Evolutionary conservation across 1,284 basidiomycete genomes (phyloP).

Genomic region (Cystobasidium pallidum): DNA sequence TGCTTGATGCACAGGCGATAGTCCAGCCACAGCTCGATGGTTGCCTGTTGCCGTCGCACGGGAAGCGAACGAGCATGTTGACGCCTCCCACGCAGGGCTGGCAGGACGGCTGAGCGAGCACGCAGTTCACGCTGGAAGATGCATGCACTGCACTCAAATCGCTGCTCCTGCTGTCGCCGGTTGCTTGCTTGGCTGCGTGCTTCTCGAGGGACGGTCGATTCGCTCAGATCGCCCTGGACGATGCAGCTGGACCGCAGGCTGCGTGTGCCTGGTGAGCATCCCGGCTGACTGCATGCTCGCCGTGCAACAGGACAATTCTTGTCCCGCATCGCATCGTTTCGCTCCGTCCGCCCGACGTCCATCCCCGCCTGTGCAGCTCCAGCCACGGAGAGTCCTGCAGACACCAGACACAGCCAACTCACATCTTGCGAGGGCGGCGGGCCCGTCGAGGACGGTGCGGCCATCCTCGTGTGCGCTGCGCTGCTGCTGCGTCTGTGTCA

Average conservation of each 20-base stretch:
- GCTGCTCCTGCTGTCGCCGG: neutral
- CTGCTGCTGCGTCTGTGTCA: neutral
- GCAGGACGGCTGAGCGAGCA: neutral
- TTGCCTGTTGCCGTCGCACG: neutral
- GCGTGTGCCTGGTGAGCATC: neutral
- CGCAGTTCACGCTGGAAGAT: neutral
- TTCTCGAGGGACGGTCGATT: neutral
- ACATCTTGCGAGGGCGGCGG: constrained; percentile 41
- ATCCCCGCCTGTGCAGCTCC: neutral
- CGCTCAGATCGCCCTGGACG: neutral
- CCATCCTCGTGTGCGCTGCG: neutral
- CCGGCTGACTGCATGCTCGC: too few relatives aligned
- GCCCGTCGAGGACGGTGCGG: constrained; percentile 4
- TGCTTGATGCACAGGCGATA: neutral
- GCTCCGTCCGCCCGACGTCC: neutral
- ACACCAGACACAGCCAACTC: constrained; percentile 6
- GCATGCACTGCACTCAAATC: neutral
- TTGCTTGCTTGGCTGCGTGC: too few relatives aligned
- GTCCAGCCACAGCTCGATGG: neutral
- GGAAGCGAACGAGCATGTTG: constrained; percentile 5
- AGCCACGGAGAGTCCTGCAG: too few relatives aligned
- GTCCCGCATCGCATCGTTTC: too few relatives aligned
- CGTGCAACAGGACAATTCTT: too few relatives aligned
- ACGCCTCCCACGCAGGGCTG: too few relatives aligned
- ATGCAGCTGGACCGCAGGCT: neutral